Evolutionary conservation across 2,329 filamentous ascomycete species (phyloP), one percentile per base, ranked within the genome.

Genomic region (Pseudomassariella vexata): DNA sequence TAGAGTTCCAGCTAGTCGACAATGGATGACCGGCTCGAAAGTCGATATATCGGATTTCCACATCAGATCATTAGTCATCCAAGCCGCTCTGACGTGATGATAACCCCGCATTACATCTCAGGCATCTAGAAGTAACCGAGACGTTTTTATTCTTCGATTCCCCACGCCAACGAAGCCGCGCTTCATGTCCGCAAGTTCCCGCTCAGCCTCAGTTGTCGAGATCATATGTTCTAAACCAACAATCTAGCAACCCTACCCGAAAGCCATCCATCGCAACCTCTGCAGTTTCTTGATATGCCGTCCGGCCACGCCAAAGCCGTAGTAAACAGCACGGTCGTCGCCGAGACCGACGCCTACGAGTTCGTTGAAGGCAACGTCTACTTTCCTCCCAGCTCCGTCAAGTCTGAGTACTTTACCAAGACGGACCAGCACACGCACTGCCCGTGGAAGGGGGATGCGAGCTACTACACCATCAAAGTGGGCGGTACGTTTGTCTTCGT

Each of bases 331-430:
- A 60, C 58, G 30, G 46, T 65, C 21, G 49, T 79, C 32, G 73
- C 74, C 37, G 62, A 69, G 43, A 60, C 68, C 25, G 56, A 53
- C 11, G 75, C 65, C 55, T 67, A 74, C 44, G 61, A 66, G 18
- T 62, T 74, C 3, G 70, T 77, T 20, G 74, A 79, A 42, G 72
- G 72, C 17, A 76, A 76, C 50, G 62, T 76, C 38, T 77, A 77
- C 48, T 70, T 72, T 45, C 66, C 66, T 24, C 65, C 63, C 1
- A 55, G 59, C 6, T 52, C 63, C 6, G 50, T 74, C 38, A 59
- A 66, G 38, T 51, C 59, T 20, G 56, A 65, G 34, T 57, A 59
- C 40, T 63, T 76, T 39, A 53, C 48, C 24, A 52, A 59, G 12
- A 70, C 69, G 6, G 53, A 61, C 10, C 61, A 64, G 9, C 59